These are phyloP conservation scores for Flaveria floridana DNA, from an alignment of 140 eudicot species.

Conservation along the genomic window DNA sequence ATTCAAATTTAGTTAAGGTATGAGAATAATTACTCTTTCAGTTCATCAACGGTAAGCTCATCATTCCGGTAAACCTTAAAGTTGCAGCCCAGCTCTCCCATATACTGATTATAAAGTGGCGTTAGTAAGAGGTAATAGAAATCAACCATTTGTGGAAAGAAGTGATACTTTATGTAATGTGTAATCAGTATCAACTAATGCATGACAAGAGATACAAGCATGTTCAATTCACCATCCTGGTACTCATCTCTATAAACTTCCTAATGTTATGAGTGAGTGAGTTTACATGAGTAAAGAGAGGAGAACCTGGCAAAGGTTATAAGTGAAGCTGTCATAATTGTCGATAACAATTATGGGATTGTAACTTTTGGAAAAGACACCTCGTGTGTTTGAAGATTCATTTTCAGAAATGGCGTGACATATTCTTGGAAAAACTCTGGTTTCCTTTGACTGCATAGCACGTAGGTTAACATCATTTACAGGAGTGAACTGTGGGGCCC, in stretches of 20 bases:
- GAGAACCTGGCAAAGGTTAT: constrained; percentile 92
- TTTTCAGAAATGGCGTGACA: constrained; percentile 42
- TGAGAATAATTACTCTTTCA: constrained; percentile 50
- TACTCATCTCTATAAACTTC: background rate
- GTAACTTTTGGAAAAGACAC: constrained; percentile 20
- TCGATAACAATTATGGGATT: constrained; percentile 77
- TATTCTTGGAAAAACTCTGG: constrained; percentile 18
- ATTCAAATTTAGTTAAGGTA: background rate
- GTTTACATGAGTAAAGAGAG: background rate
- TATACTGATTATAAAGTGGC: constrained; percentile 44
- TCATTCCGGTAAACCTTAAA: constrained; percentile 93
- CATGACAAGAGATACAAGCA: background rate
- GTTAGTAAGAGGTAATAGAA: background rate
- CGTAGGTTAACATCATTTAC: constrained; percentile 10
- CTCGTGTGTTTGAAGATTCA: constrained; percentile 23
- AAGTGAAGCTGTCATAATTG: constrained; percentile 98
- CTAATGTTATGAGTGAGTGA: background rate
- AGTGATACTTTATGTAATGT: background rate
- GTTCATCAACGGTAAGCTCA: constrained; percentile 82
- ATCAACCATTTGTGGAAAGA: background rate
- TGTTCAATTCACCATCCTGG: background rate
- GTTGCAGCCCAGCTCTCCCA: constrained; percentile 84
- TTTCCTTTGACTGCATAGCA: constrained; percentile 24
- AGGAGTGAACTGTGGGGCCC: constrained; percentile 14
- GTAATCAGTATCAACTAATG: background rate